A percentile compares a stretch with the other conserved stretches of the same genome.
These are phyloP conservation scores for Camellia sinensis DNA, from an alignment of 148 eudicot species.

Conservation along the genomic window DNA sequence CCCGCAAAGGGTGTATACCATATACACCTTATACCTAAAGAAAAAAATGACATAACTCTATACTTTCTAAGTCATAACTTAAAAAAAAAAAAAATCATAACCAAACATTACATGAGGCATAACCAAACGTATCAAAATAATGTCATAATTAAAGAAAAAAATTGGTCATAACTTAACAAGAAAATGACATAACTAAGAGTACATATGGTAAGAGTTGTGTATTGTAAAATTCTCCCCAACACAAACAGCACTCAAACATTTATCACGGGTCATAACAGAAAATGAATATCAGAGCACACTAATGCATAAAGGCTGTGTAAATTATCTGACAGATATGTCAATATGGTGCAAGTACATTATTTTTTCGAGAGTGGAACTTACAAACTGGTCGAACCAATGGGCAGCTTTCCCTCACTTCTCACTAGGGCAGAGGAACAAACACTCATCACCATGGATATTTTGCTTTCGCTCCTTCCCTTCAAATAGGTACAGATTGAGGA, in stretches of 20 bases:
- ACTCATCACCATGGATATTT: neutral
- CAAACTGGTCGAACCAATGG: neutral
- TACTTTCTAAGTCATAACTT: no score
- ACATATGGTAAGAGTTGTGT: no score
- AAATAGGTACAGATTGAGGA: neutral
- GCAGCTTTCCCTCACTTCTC: neutral
- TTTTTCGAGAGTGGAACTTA: neutral
- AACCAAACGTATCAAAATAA: no score
- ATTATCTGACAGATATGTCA: neutral
- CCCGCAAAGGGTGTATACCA: no score
- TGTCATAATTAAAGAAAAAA: no score
- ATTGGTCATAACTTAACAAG: no score
- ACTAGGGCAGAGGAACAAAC: neutral
- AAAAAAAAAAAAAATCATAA: no score
- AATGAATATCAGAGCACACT: neutral
- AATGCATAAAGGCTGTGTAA: neutral
- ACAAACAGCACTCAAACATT: neutral
- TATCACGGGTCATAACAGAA: neutral
- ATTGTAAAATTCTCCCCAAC: no score
- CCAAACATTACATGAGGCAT: no score
- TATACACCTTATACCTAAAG: no score
- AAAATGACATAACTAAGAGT: no score
- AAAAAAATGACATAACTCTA: no score
- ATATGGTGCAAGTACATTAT: neutral
- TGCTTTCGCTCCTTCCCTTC: neutral